A percentile compares a stretch with the other conserved stretches of the same genome.
phyloP scores from a whole-genome alignment of 2,329 filamentous ascomycete species.

The Pyrenophora teres region DNA sequence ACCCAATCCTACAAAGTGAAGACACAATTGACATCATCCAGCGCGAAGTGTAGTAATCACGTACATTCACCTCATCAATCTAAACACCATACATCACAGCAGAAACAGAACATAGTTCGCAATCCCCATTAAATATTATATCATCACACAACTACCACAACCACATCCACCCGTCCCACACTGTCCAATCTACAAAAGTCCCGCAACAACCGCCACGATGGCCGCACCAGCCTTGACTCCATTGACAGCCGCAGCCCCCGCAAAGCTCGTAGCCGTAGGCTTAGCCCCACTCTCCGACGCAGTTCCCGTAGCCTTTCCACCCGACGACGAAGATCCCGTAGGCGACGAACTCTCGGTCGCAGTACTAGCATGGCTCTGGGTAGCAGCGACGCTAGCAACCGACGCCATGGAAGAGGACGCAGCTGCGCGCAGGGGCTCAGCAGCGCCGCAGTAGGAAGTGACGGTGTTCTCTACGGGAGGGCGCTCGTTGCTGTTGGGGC shows the following conservation, averaged over 20 bases:
- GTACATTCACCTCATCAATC: no score
- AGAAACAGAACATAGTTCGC: no score
- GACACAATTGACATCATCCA: no score
- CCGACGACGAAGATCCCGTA: background rate
- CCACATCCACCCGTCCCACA: no score
- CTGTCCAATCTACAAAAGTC: conserved; percentile 19
- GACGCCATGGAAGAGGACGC: conserved; percentile 22
- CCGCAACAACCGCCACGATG: conserved; percentile 27
- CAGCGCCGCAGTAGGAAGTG: conserved; percentile 50
- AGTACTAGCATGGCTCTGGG: conserved; percentile 16
- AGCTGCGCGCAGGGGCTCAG: conserved; percentile 40
- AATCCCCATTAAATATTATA: conserved; percentile 10
- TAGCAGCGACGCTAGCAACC: conserved; percentile 28
- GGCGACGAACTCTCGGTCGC: conserved; percentile 3
- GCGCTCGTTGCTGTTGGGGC: conserved; percentile 55
- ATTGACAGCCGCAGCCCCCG: conserved; percentile 20
- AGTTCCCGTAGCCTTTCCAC: background rate
- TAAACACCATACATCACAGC: no score
- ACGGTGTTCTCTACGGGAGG: conserved; percentile 43
- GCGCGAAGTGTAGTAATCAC: no score
- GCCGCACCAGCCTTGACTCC: conserved; percentile 29
- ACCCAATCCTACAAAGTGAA: no score
- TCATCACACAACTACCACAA: conserved; percentile 2
- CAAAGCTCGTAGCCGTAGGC: conserved; percentile 15
- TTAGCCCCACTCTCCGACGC: conserved; percentile 1